Conservation (phyloP, 768 basidiomycete genomes). For the Mycena galopus region DNA sequence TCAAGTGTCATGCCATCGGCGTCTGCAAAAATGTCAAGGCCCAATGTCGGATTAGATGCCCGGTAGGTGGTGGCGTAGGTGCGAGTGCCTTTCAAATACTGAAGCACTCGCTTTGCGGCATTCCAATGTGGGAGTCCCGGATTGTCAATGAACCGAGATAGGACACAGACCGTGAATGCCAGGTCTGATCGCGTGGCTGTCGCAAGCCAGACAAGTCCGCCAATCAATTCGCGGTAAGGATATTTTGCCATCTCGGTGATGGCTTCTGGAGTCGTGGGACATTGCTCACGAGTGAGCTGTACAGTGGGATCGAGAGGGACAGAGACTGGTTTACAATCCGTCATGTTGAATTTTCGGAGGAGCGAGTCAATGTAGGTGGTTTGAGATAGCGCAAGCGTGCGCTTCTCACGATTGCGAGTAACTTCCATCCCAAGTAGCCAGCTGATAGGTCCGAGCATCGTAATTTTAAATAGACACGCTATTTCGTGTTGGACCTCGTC, state of each 20-base stretch:
- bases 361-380: not conserved
- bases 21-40: not conserved
- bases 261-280: not conserved
- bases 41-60: not conserved
- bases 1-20: not conserved
- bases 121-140: not conserved
- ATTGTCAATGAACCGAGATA: slow-evolving; percentile 4
- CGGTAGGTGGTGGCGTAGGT: not conserved
- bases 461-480: not conserved
- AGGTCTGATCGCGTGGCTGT: slow-evolving; percentile 1
- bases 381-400: not conserved
- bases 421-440: not conserved
- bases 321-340: not conserved
- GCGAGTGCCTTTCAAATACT: not conserved
- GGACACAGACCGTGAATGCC: slow-evolving; percentile 1
- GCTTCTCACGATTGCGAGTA: not conserved
- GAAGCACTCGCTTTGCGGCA: slow-evolving; percentile 2
- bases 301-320: not conserved
- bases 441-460: not conserved
- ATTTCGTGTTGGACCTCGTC: not conserved
- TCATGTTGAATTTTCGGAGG: not conserved
- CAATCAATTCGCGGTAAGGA: not conserved
- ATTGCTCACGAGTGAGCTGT: not conserved
- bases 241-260: not conserved
- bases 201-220: slow-evolving; percentile 10